Evolutionary conservation across 2,329 filamentous ascomycete species (phyloP).

Genomic region (Apiospora saccharicola): DNA sequence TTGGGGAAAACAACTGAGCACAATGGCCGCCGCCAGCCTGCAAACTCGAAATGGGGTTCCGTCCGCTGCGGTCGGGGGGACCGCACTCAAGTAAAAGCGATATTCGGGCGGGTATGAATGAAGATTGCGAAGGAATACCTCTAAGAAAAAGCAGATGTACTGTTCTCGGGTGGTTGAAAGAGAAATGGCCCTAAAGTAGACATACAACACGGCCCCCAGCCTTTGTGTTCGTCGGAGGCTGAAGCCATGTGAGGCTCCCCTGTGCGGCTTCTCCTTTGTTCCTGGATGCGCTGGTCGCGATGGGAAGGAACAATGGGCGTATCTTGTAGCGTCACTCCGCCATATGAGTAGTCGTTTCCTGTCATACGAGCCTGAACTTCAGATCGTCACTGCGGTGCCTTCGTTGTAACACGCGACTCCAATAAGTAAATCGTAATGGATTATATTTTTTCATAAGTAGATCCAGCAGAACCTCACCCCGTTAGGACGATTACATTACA

Average conservation of each 20-base stretch:
- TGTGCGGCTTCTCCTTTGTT: neutral
- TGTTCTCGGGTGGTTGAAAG: slow-evolving; percentile 4
- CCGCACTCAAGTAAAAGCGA: neutral
- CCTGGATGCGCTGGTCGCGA: neutral
- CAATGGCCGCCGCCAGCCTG: neutral
- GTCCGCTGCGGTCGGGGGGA: neutral
- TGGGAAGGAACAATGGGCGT: slow-evolving; percentile 12
- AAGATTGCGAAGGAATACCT: neutral
- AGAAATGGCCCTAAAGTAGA: neutral
- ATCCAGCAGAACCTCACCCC: neutral
- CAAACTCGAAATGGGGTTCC: neutral
- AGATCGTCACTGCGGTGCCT: neutral
- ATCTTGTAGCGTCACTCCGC: neutral
- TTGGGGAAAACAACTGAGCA: neutral
- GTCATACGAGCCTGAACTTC: neutral
- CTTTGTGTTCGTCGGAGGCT: neutral
- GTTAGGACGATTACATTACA: slow-evolving; percentile 14
- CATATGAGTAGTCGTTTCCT: neutral
- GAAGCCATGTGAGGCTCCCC: neutral
- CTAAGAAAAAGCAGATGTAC: neutral
- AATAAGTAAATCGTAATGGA: neutral
- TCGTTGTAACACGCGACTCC: neutral
- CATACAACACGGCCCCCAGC: neutral
- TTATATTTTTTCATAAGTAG: neutral
- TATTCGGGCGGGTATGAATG: neutral